Base-by-base conservation (phyloP, 768 basidiomycete genomes). In the Amanita inopinata region DNA sequence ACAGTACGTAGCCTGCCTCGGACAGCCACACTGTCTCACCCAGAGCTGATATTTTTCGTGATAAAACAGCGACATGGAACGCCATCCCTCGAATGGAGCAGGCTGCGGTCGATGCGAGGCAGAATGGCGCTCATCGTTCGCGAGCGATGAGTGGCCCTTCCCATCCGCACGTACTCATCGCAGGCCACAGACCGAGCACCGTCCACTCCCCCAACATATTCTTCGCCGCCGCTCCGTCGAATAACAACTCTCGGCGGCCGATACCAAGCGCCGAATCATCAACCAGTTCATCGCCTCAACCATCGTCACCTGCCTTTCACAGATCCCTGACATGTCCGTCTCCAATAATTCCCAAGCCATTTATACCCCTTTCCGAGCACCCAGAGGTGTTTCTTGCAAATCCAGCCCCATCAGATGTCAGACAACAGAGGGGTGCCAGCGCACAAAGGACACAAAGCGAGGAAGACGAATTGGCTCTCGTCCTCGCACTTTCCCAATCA, bases 401-500 rank as follows among this genome's bases (percentile, higher is more conserved):
- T 4, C 12, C 41, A 8, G 33, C 18, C 7, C 32, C 17, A 7
- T 12, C 40, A 15, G 20, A 37, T 14, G 22, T 6, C 20, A 5
- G 8, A 27, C 11, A 22, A 11, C 17, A 20, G 11, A 15, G 8
- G 7, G 20, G 8, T 18, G 8, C 41, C 6, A 43, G 17, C 36
- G 14, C 44, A 33, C 19, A 33, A 40, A 33, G 35, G 24, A 20
- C 51, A 27, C 10, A 46, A 7, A 35, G 33, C 15, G 59, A 61
- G 23, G 63, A 69, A 27, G 66, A 69, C 20, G 72, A 69, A 19
- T 56, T 74, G n/a, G 67, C 68, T 11, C 49, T 68, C 17, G 72
- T 65, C 8, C 50, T 71, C 11, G 73, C 69, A 11, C 49, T 78
- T 37, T 72, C 76, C 1, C 62, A 71, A 43, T 71, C 71, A 12